Evolutionary conservation across 495 filamentous ascomycete species (phyloP).

Genomic region (Penicillium crystallinum): DNA sequence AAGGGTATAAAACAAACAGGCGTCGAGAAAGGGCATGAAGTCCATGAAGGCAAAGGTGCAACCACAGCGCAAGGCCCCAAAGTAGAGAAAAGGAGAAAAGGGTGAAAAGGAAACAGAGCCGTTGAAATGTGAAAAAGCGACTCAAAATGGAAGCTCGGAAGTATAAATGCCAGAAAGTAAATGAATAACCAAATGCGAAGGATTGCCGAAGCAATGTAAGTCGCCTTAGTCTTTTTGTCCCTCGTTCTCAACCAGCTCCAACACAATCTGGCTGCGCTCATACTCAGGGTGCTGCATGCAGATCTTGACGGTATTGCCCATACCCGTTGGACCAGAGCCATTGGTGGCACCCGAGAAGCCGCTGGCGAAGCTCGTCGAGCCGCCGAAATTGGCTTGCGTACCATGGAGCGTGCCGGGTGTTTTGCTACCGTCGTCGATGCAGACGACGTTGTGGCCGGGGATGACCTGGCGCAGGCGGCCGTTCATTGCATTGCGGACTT

Average conservation of each 20-base stretch:
- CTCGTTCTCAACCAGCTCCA: conserved; percentile 92
- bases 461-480: conserved; percentile 91
- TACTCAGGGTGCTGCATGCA: conserved; percentile 91
- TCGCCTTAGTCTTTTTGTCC: conserved; percentile 65
- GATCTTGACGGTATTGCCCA: conserved; percentile 72
- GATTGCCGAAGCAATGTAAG: no score
- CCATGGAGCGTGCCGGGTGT: conserved; percentile 30
- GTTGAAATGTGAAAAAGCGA: no score
- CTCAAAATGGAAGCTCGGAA: no score
- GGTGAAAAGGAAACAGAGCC: no score
- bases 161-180: neutral
- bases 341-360: conserved; percentile 23
- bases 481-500: conserved; percentile 95
- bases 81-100: neutral
- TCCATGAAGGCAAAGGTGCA: neutral
- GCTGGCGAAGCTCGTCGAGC: conserved; percentile 18
- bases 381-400: conserved; percentile 21
- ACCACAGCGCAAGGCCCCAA: neutral
- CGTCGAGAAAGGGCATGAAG: neutral
- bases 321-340: conserved; percentile 17
- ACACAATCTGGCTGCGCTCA: conserved; percentile 72
- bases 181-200: neutral
- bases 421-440: conserved; percentile 78
- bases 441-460: conserved; percentile 77
- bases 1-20: conserved; percentile 11